Evolutionary conservation across 345 rosid genomes (phyloP).

Genomic region (Citrus cavaleriei): DNA sequence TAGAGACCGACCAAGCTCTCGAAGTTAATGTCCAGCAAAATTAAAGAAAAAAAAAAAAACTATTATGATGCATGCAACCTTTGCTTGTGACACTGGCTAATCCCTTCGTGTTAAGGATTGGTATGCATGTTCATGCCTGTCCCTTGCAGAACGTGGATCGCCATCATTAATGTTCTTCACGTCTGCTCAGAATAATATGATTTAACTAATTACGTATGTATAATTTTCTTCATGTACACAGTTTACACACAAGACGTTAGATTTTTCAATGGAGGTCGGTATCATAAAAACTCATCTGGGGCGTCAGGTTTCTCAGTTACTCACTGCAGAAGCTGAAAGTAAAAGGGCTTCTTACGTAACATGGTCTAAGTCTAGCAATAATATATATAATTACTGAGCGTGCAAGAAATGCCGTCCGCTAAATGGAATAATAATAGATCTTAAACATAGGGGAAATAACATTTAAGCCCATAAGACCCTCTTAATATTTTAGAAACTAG

Average conservation of each 20-base stretch:
- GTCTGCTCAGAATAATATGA: background rate
- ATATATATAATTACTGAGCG: background rate
- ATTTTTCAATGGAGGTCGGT: background rate
- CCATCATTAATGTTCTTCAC: slow-evolving; percentile 4
- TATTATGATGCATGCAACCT: background rate
- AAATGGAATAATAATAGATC: background rate
- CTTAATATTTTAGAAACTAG: no score
- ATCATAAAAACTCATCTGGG: background rate
- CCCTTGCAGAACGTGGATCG: background rate
- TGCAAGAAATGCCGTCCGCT: background rate
- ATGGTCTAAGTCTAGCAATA: background rate
- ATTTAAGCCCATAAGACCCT: no score
- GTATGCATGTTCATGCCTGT: background rate
- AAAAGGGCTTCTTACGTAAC: background rate
- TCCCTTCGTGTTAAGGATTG: background rate
- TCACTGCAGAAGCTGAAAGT: background rate
- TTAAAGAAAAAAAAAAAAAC: no score
- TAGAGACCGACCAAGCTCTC: slow-evolving; percentile 4
- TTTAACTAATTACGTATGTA: background rate
- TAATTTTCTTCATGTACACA: background rate
- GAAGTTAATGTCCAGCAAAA: background rate
- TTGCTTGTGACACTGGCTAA: slow-evolving; percentile 9
- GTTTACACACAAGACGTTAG: background rate
- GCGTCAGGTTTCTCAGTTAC: background rate
- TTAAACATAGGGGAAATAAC: no score